Conservation (phyloP, 257 asterid species). For the Prunella vulgaris region DNA sequence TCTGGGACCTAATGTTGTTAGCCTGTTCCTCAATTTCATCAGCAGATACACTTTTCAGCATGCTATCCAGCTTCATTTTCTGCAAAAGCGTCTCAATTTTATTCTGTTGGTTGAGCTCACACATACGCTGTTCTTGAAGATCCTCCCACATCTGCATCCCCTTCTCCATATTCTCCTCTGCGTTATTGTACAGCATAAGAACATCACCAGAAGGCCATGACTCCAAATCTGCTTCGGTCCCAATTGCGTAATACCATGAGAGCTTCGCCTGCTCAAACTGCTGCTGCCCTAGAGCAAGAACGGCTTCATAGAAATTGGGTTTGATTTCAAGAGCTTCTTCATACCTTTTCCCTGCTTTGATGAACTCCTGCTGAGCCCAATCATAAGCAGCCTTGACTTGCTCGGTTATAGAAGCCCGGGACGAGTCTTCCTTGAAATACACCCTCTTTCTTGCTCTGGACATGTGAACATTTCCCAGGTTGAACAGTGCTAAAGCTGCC, state of each 20-base stretch:
- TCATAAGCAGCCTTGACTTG: conserved; percentile 51
- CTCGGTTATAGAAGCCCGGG: conserved; percentile 42
- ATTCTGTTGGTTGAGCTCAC: conserved; percentile 35
- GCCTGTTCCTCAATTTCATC: conserved; percentile 74
- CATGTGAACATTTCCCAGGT: conserved; percentile 82
- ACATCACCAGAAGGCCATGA: conserved; percentile 62
- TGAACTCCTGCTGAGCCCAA: conserved; percentile 73
- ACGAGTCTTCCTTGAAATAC: conserved; percentile 48
- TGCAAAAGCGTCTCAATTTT: conserved; percentile 38
- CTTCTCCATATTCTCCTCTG: conserved; percentile 80
- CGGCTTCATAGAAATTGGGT: conserved; percentile 69
- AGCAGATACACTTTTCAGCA: conserved; percentile 48
- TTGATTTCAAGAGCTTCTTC: conserved; percentile 69
- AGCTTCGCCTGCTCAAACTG: conserved; percentile 88
- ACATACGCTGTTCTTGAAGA: conserved; percentile 43
- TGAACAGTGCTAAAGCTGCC: conserved; percentile 84
- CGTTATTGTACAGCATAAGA: conserved; percentile 66
- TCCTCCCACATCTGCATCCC: conserved; percentile 88
- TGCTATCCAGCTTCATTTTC: conserved; percentile 52
- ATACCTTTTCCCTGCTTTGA: conserved; percentile 55
- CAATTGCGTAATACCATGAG: conserved; percentile 72
- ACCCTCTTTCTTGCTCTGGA: conserved; percentile 75
- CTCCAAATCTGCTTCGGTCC: conserved; percentile 50
- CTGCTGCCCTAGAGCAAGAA: conserved; percentile 75
- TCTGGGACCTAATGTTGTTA: conserved; percentile 65